Evolutionary conservation across 768 basidiomycete genomes (phyloP), one percentile per base, ranked within the genome.

Genomic region (Suillus brevipes): DNA sequence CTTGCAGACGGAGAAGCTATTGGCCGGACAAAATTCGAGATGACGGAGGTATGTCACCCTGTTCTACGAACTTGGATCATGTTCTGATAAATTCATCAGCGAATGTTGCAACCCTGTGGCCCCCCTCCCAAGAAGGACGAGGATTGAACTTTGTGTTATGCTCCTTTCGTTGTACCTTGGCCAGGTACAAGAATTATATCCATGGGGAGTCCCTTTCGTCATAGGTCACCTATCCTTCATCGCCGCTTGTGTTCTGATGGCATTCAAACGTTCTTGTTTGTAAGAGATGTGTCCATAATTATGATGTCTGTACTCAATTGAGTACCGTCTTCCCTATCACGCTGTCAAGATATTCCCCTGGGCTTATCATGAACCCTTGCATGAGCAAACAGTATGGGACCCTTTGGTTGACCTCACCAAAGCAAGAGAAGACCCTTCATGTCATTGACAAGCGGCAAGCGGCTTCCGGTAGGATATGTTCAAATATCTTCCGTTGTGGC

Each of bases 1-100:
- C 88, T 99, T 71, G 96, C 96, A 16, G 97, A 99, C 68, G 94
- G 95, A 3, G 95, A 98, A 77, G 84, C 93, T n/a, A 87, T 90
- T 62, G 97, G 93, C 10, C 81, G 97, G 50, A 82, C 89, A 3
- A 94, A 87, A 73, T 98, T 97, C 73, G 97, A 99, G 80, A 90
- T 97, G 89, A 89, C 92, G 0, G 96, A 99, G 90, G 97, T 96
- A 65, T 23, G 74, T 45, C 14, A 61, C 25, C 25, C 38, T 6
- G 36, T 20, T 43, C 25, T 38, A 59, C 62, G 37, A 42, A 4
- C 25, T 79, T 79, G 36, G 72, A 78, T 71, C 64, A 25, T 36
- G 23, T 6, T 55, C 43, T 40, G 34, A 65, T 20, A 20, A 13
- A 31, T 25, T 18, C 36, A 36, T 45, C 63, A 97, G 95, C 86